Conservation (phyloP, 2,329 filamentous ascomycete species). For the Cladophialophora exuberans region DNA sequence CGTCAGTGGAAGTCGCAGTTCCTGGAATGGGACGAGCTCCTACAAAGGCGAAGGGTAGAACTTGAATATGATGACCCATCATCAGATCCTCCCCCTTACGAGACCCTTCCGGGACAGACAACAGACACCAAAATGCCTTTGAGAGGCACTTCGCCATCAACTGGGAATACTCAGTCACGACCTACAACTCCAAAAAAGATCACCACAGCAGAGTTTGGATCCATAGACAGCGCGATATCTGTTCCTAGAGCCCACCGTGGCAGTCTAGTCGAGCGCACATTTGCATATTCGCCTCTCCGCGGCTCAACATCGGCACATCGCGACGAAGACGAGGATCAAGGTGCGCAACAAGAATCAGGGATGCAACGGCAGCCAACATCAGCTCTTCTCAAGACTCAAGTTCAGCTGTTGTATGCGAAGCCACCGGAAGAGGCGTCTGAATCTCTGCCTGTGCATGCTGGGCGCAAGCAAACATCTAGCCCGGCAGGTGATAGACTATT, state of each 20-base stretch:
- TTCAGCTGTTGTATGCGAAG: slow-evolving; percentile 14
- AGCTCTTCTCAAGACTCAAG: slow-evolving; percentile 24
- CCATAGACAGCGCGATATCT: slow-evolving; percentile 24
- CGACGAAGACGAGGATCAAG: slow-evolving; percentile 5
- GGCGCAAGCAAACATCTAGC: slow-evolving; percentile 17
- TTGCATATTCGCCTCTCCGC: slow-evolving; percentile 20
- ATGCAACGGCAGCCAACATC: slow-evolving; percentile 7
- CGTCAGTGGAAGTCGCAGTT: slow-evolving; percentile 65
- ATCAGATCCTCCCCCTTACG: not conserved
- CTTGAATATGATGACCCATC: slow-evolving; percentile 38
- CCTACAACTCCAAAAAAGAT: slow-evolving; percentile 23
- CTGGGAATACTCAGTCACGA: slow-evolving; percentile 8
- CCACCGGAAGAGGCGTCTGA: slow-evolving; percentile 24
- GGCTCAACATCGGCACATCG: slow-evolving; percentile 6
- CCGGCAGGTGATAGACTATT: not conserved
- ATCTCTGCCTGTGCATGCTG: slow-evolving; percentile 23
- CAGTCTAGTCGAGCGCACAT: slow-evolving; percentile 13
- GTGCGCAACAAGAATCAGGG: not conserved
- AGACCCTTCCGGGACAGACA: not conserved
- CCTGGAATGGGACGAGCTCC: slow-evolving; percentile 72
- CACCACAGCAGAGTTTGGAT: slow-evolving; percentile 19
- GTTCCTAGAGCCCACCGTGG: slow-evolving; percentile 10
- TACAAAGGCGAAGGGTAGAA: slow-evolving; percentile 67
- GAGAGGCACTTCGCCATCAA: slow-evolving; percentile 13
- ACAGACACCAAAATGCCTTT: not conserved